A percentile compares a stretch with the other conserved stretches of the same genome.
phyloP scores from a whole-genome alignment of 2,329 filamentous ascomycete genomes.

The Leptodontidium sp. region DNA sequence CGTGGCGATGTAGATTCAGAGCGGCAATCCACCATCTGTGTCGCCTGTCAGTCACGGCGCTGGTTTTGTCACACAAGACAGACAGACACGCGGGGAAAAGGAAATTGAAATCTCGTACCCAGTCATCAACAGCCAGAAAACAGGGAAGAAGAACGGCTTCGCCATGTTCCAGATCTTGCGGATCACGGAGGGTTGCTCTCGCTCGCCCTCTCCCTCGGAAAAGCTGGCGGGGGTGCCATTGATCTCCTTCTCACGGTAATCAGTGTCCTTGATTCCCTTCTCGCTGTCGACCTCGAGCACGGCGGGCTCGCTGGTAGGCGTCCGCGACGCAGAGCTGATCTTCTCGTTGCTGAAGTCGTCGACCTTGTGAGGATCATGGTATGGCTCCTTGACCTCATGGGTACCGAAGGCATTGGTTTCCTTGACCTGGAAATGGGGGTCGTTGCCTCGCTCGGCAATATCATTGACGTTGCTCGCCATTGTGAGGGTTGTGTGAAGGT shows the following conservation, averaged over 20 bases:
- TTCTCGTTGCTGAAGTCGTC: constrained; percentile 15
- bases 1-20: constrained; percentile 73
- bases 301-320: neutral
- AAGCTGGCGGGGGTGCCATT: constrained; percentile 18
- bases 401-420: constrained; percentile 8
- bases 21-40: constrained; percentile 62
- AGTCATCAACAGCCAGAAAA: constrained; percentile 27
- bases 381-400: neutral
- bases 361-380: constrained; percentile 1
- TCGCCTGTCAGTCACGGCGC: constrained; percentile 17
- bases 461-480: constrained; percentile 17
- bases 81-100: constrained; percentile 1
- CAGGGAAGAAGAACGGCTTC: constrained; percentile 14
- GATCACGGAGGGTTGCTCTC: neutral
- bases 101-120: constrained; percentile 17
- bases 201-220: constrained; percentile 18
- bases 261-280: constrained; percentile 25
- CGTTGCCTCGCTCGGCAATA: neutral
- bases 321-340: constrained; percentile 4
- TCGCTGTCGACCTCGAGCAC: constrained; percentile 19
- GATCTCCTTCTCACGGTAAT: constrained; percentile 29
- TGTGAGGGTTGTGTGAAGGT: neutral
- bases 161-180: constrained; percentile 1
- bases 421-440: constrained; percentile 1
- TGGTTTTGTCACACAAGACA: neutral